Evolutionary conservation across 1,284 basidiomycete species (phyloP).

Genomic region (Pisolithus thermaeus): DNA sequence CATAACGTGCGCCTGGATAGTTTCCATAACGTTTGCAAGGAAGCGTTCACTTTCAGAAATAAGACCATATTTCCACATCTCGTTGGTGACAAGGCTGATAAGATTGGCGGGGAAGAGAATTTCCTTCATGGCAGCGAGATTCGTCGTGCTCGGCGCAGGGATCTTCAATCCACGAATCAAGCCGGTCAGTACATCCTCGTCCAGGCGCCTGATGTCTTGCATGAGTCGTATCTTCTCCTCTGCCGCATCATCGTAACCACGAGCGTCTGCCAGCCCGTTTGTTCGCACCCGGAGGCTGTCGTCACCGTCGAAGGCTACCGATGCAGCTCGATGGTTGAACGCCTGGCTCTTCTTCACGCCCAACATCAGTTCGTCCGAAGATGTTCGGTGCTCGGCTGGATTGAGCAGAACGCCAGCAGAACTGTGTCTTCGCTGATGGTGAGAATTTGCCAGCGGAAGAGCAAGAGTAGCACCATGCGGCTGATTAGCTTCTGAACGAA

Average conservation of each 20-base stretch:
- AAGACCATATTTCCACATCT: conserved; percentile 99
- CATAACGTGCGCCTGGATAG: conserved; percentile 97
- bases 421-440: conserved; percentile 80
- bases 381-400: conserved; percentile 58
- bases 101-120: conserved; percentile 99
- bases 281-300: conserved; percentile 67
- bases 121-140: conserved; percentile 92
- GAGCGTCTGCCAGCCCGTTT: conserved; percentile 70
- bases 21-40: conserved; percentile 98
- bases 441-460: conserved; percentile 30
- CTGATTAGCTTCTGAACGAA: conserved; percentile 50
- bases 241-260: conserved; percentile 78
- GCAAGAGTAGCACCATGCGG: conserved; percentile 33
- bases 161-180: conserved; percentile 92
- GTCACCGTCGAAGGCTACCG: conserved; percentile 83
- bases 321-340: conserved; percentile 84
- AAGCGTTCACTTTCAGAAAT: conserved; percentile 97
- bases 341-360: conserved; percentile 70
- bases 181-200: conserved; percentile 92
- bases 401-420: conserved; percentile 74
- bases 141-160: conserved; percentile 84
- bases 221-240: conserved; percentile 95
- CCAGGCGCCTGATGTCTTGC: conserved; percentile 86
- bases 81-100: conserved; percentile 95
- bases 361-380: conserved; percentile 76